Evolutionary conservation across 2,329 filamentous ascomycete genomes (phyloP), one percentile per base, ranked within the genome.

Genomic region (Aspergillus sp.): DNA sequence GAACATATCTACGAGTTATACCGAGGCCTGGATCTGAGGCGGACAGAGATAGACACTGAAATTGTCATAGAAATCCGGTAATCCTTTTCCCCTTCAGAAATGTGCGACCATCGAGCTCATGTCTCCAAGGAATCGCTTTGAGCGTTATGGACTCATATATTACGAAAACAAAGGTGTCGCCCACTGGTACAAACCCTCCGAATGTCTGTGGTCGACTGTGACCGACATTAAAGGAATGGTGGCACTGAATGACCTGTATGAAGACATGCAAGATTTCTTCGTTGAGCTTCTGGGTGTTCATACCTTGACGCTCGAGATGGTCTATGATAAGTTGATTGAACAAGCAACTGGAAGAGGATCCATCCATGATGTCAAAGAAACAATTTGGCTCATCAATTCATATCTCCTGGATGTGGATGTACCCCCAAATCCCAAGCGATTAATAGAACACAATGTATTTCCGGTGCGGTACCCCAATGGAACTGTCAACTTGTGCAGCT

Each of bases 271-370:
- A 7, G 30, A 35, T 3, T 48, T 53, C 19, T 53, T 53, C 19
- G 23, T 46, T 37, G 45, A 48, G 12, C 7, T 43, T 12, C 15
- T 50, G 2, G 45, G 43, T 15, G 48, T 53, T 17, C 33, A 30
- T 23, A 50, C 45, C 19, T 41, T 52, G 3, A 52, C 50, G 9
- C 17, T 50, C n/a, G 15, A 50, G n/a, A 48, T 52, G 48, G 45
- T 52, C n/a, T 20, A 48, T 13, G 33, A 46, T 22, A 48, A 50
- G 37, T 15, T 52, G 20, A 13, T 49, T 5, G 43, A 48, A 23
- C 47, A 48, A 37, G 50, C 45, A 44, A 25, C 9, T 12, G 30
- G 13, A 12, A 13, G 23, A 20, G 15, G 45, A 9, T 47, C 50
- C 4, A 35, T 49, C 17, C 7, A 43, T 5, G 41, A 50, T 4